These are phyloP conservation scores for Barbatosphaeria neglecta DNA, from an alignment of 495 filamentous ascomycete species.

Conservation along the genomic window DNA sequence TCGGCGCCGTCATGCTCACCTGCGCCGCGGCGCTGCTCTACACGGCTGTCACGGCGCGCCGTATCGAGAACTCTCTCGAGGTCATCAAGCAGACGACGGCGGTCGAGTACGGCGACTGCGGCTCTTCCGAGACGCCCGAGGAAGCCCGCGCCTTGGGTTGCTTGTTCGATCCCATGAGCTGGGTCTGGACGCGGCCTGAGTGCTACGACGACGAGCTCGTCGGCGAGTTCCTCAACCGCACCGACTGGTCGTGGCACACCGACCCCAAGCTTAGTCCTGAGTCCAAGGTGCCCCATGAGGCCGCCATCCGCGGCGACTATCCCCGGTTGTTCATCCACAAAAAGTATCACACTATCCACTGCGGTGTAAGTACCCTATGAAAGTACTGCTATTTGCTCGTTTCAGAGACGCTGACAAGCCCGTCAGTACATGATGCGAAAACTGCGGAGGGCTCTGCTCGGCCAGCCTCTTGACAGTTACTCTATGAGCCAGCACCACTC, in stretches of 20 bases:
- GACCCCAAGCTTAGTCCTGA: not conserved
- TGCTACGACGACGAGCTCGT: slow-evolving; percentile 5
- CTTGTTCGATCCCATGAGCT: slow-evolving; percentile 6
- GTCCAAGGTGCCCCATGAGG: not conserved
- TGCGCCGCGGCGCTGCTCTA: not conserved
- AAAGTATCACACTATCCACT: not conserved
- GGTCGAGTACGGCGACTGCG: slow-evolving; percentile 4
- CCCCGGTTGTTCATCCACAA: not conserved
- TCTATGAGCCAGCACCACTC: not conserved
- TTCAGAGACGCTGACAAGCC: not conserved
- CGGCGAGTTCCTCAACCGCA: slow-evolving; percentile 3
- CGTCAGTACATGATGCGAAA: not conserved
- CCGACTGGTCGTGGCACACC: slow-evolving; percentile 1
- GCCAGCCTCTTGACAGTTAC: not conserved
- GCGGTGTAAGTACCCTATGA: not conserved
- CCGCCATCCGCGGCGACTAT: not conserved
- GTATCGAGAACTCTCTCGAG: not conserved
- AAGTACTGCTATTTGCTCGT: not conserved
- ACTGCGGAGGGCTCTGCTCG: not conserved
- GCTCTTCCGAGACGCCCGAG: not conserved
- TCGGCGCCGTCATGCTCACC: not conserved
- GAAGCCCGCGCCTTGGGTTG: slow-evolving; percentile 3
- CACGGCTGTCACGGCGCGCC: not conserved
- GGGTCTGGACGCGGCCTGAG: slow-evolving; percentile 3
- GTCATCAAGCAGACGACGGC: not conserved